phyloP scores from a whole-genome alignment of 2,329 filamentous ascomycete genomes.

The Elsinoe batatas region DNA sequence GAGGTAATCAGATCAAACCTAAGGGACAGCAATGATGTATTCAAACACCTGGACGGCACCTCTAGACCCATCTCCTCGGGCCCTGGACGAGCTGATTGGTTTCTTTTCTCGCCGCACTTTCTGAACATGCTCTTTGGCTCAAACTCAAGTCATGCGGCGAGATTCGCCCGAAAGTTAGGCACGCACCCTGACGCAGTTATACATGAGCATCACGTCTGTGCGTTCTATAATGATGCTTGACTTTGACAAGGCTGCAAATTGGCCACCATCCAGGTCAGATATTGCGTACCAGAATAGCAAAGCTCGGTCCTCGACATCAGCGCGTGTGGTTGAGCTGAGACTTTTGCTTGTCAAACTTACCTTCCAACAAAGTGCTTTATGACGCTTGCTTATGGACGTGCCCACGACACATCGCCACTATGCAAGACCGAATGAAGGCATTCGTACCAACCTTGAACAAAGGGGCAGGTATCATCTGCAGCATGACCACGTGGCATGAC shows the following conservation, averaged over 20 bases:
- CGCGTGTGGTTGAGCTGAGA: no score
- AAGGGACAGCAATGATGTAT: not conserved
- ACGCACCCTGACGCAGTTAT: no score
- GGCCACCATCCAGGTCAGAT: not conserved
- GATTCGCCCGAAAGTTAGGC: no score
- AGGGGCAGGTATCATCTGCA: not conserved
- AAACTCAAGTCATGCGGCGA: not conserved
- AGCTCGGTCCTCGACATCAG: no score
- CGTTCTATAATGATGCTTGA: not conserved
- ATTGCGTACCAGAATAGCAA: no score
- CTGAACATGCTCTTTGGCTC: not conserved
- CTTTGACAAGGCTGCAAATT: not conserved
- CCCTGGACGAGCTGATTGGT: not conserved
- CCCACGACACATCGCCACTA: not conserved
- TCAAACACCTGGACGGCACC: no score
- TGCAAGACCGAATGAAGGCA: not conserved
- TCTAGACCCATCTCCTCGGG: not conserved
- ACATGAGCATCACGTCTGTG: not conserved
- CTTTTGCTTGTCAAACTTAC: no score
- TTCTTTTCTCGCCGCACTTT: not conserved
- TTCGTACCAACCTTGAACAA: not conserved
- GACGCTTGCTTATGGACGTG: not conserved
- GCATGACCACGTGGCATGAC: not conserved
- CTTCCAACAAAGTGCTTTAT: no score
- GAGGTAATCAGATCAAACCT: not conserved